phyloP scores from a whole-genome alignment of 2,329 filamentous ascomycete species.

The Keithomyces neogunnii region DNA sequence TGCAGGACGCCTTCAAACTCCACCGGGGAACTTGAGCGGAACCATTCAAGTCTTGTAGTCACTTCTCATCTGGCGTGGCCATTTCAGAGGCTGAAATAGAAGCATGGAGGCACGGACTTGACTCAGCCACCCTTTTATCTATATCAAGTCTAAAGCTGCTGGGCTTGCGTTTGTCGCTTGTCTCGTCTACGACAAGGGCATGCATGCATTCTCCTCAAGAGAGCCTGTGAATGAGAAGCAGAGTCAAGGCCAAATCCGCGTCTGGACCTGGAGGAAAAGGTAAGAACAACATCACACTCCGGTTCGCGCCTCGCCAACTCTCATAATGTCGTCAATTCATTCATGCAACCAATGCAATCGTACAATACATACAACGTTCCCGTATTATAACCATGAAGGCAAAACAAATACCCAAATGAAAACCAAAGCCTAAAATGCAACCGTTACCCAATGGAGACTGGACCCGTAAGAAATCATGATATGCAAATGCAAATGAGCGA shows the following conservation, averaged over 20 bases:
- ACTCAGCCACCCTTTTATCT: too few relatives aligned
- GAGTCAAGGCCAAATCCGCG: too few relatives aligned
- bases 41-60: not conserved
- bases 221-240: too few relatives aligned
- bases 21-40: conserved; percentile 30
- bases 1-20: conserved; percentile 58
- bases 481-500: conserved; percentile 5
- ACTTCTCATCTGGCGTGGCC: too few relatives aligned
- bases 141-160: too few relatives aligned
- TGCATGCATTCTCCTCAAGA: too few relatives aligned
- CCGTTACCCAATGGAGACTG: conserved; percentile 5
- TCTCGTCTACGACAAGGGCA: too few relatives aligned
- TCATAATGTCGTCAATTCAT: conserved; percentile 29
- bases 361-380: conserved; percentile 13
- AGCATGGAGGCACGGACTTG: too few relatives aligned
- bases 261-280: not conserved
- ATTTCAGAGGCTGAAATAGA: too few relatives aligned
- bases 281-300: not conserved
- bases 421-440: conserved; percentile 7
- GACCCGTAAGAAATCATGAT: conserved; percentile 3
- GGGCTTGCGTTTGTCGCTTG: too few relatives aligned
- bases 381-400: conserved; percentile 14
- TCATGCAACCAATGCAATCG: conserved; percentile 23
- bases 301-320: not conserved
- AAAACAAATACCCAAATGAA: conserved; percentile 13